These are phyloP conservation scores for Lipomyces chichibuensis DNA, from an alignment of 805 yeast genomes.

Conservation along the genomic window DNA sequence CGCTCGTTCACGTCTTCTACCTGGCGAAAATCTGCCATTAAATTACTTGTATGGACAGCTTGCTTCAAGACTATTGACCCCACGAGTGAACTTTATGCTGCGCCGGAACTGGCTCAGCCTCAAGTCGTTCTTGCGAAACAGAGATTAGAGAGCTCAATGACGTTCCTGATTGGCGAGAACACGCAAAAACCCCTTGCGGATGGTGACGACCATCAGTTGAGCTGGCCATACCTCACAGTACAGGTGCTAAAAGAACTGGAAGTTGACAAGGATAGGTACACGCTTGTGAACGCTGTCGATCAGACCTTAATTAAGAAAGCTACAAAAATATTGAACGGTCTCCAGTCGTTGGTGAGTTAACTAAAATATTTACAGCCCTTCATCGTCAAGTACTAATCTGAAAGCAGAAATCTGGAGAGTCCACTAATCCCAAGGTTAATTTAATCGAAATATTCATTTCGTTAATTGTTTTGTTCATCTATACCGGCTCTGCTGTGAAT, in stretches of 20 bases:
- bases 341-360: slow-evolving; percentile 12
- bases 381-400: not conserved
- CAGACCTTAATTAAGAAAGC: slow-evolving; percentile 5
- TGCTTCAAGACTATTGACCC: not conserved
- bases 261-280: not conserved
- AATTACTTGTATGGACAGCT: not conserved
- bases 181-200: not conserved
- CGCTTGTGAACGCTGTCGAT: not conserved
- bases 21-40: slow-evolving; percentile 11
- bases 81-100: not conserved
- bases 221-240: slow-evolving; percentile 15
- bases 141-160: not conserved
- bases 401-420: not conserved
- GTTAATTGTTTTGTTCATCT: slow-evolving; percentile 1
- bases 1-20: not conserved
- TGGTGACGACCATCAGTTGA: not conserved
- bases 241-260: slow-evolving; percentile 4
- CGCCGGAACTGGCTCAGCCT: not conserved
- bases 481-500: not conserved
- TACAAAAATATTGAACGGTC: not conserved
- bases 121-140: not conserved
- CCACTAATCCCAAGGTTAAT: not conserved
- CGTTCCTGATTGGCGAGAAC: slow-evolving; percentile 1
- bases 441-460: slow-evolving; percentile 18
- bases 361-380: not conserved